Evolutionary conservation across 164 flowering plant species (phyloP).

Genomic region (Kingdonia uniflora): DNA sequence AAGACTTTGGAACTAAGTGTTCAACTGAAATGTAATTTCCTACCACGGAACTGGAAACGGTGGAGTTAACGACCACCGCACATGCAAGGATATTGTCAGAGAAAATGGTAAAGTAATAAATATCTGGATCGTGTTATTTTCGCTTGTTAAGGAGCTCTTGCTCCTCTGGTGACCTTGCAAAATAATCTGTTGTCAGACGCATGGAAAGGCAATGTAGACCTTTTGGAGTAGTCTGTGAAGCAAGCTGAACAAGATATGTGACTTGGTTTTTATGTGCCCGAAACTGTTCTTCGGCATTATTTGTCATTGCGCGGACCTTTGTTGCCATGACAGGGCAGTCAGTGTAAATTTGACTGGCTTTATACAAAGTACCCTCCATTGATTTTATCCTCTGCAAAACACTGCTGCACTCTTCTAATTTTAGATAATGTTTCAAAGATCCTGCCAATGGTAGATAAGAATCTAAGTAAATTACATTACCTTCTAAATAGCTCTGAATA

Average conservation of each 20-base stretch:
- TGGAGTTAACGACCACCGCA: slow-evolving; percentile 84
- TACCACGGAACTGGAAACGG: slow-evolving; percentile 62
- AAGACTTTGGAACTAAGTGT: no score
- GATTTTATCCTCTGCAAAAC: slow-evolving; percentile 59
- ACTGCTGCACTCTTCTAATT: slow-evolving; percentile 25
- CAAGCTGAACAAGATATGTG: slow-evolving; percentile 56
- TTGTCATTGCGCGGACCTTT: slow-evolving; percentile 76
- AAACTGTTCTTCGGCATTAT: slow-evolving; percentile 67
- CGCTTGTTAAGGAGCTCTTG: slow-evolving; percentile 39
- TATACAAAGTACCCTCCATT: slow-evolving; percentile 62
- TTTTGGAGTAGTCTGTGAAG: slow-evolving; percentile 78
- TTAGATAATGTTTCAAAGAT: neutral
- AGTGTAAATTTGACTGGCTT: slow-evolving; percentile 50
- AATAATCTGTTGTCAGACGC: slow-evolving; percentile 81
- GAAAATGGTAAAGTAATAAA: slow-evolving; percentile 71
- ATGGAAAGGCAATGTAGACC: slow-evolving; percentile 91
- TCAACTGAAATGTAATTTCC: slow-evolving; percentile 3
- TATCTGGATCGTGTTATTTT: slow-evolving; percentile 36
- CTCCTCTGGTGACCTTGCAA: slow-evolving; percentile 47
- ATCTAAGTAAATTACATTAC: slow-evolving; percentile 22
- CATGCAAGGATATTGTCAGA: slow-evolving; percentile 92
- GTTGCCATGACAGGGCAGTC: slow-evolving; percentile 63
- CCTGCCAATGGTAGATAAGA: neutral
- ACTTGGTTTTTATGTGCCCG: slow-evolving; percentile 51
- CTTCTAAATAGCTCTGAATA: slow-evolving; percentile 72